Base-by-base conservation (phyloP, 352 stramenopile species). In the Achlya hypogyna region DNA sequence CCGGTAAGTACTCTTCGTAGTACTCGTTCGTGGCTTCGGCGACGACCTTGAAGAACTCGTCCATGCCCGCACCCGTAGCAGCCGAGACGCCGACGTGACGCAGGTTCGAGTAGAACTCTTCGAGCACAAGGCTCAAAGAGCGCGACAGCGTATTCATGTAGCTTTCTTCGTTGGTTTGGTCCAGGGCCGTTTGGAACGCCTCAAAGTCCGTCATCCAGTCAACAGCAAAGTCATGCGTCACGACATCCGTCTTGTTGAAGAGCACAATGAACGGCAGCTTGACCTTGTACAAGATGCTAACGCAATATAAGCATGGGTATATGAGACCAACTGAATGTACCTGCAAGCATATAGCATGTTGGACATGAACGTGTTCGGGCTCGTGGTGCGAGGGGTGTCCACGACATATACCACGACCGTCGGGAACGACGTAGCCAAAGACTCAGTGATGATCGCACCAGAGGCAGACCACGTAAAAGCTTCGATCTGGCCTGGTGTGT, bases 201-300 rank as follows among this genome's bases (percentile, higher is more conserved):
- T 99, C 96, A 78, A 99, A 99, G 79, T 99, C 96, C 38, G 86
- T 91, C 97, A 99, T 99, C 97, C 97, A 99, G 74, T 98, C 91
- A 60, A 93, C 82, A 8, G 89, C 86, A 78, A 98, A 98, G 74
- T 98, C 92, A 71, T 96, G 89, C 4, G 83, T 84, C 53, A 97
- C 76, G 25, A 98, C 92, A 75, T 98, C 96, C 59, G 87, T 98
- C 81, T 99, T 99, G 78, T 99, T 99, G 75, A 99, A 98, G 35
- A 93, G 92, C 43, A 99, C 77, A 0, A 99, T 90, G 62, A 99
- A 94, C 23, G 97, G 97, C 62, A 99, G 78, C 63, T 94, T 88
- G 25, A 97, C 95, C 71, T 98, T 97, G 84, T 99, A 99, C 51
- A 99, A 76, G 75, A 99, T 99, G 71, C 88, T 76, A 38, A 0